Base-by-base conservation (phyloP, 106 monocot genomes). In the Dioscorea alata region DNA sequence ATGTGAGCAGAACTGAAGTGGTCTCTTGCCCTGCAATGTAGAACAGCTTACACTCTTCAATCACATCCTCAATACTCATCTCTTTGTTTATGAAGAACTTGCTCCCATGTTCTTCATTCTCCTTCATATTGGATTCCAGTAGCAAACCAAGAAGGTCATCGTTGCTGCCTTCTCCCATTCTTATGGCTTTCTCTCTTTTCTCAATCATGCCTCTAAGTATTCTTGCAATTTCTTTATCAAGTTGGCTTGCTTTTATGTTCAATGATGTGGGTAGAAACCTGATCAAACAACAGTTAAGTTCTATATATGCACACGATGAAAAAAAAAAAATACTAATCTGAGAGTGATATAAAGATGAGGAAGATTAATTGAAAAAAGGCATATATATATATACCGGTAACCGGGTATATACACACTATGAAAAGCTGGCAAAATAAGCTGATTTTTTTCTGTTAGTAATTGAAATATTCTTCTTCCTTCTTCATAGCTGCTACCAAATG, bases 11-110 rank as follows among this genome's bases (percentile, higher is more conserved):
- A 22, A 70, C 67, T 0, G 82, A 10, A 8, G 84, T 83, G 0
- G 88, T 91, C 78, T 91, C 87, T 23, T 82, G 81, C 13, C 91
- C 91, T 10, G 85, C 87, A 31, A 91, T 79, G 76, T 92, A 92
- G 79, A 92, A 92, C 4, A 92, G 63, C 63, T 86, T 85, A 74
- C 92, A 88, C 50, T 92, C 85, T 25, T 85, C 85, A 10, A 92
- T 92, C 42, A 92, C 80, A 0, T 92, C 92, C 20, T 83, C 76
- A 5, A 48, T 80, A 49, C 73, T 80, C 83, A 83, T 62, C 15
- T 69, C 56, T 19, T 53, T 31, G 2, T 59, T 48, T 17, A 56
- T 60, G 5, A n/a, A n/a, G n/a, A 5, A 42, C 42, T 10, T 42
- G 24, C 56, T 33, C 48, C 68, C 71, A 18, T 60, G 23, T 59